Base-by-base conservation (phyloP, 2,329 filamentous ascomycete genomes). In the Ustilaginoidea virens region DNA sequence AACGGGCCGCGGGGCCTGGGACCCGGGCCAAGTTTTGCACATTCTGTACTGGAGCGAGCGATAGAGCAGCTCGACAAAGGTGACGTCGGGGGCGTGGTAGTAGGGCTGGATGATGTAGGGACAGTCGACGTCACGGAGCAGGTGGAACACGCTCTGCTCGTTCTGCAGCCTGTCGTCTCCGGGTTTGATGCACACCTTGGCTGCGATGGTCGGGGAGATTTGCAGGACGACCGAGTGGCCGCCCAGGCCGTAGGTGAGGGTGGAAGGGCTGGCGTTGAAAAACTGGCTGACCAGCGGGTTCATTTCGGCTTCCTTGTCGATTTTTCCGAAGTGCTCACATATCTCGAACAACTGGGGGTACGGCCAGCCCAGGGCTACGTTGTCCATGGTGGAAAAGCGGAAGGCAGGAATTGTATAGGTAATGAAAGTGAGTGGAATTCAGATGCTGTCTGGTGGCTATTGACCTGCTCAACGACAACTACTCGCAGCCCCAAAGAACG, bases 221-320 rank as follows among this genome's bases (percentile, higher is more conserved):
- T 28, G 12, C 12, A 41, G 33, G 7, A 39, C 31, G 19, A 41
- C 34, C 7, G 37, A 38, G 31, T 38, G 31, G 24, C 35, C 37
- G 16, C 37, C 37, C 13, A 34, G 19, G 11, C 21, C 29, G 19
- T n/a, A n/a, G n/a, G n/a, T n/a, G n/a, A n/a, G n/a, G n/a, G n/a
- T n/a, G n/a, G n/a, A n/a, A n/a, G n/a, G n/a, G n/a, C n/a, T n/a
- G n/a, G n/a, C n/a, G n/a, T n/a, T n/a, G n/a, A n/a, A n/a, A n/a
- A n/a, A n/a, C n/a, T n/a, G n/a, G n/a, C n/a, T n/a, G n/a, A n/a
- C n/a, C n/a, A n/a, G n/a, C n/a, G n/a, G n/a, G n/a, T n/a, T n/a
- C n/a, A n/a, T n/a, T n/a, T n/a, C n/a, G n/a, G n/a, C n/a, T n/a
- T n/a, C n/a, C n/a, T n/a, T n/a, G n/a, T n/a, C n/a, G n/a, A n/a